Base-by-base conservation (phyloP, 805 yeast species). In the Starmera dryadoides region DNA sequence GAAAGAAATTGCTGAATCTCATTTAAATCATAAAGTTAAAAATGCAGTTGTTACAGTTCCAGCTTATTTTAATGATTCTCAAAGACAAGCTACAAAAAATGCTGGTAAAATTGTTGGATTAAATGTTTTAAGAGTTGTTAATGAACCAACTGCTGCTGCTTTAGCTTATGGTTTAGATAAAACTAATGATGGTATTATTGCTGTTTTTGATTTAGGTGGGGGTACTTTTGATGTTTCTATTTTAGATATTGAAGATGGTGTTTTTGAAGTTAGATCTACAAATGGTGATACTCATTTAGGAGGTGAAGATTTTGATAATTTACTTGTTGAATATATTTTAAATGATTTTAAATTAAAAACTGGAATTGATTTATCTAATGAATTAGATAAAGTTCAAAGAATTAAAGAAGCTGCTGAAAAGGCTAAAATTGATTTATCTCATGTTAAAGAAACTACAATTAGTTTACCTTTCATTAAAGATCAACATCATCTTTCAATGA, bases 61-160 rank as follows among this genome's bases (percentile, higher is more conserved):
- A 17, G 91, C 91, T 4, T 83, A 83, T 57, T 83, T 83, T 63
- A 81, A 83, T 58, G 91, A 83, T 58, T 70, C 83, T 14, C 93
- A 83, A 58, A 69, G 93, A 58, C 88, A 79, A 57, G 89, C 89
- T 4, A 83, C 93, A 9, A 81, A 82, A 53, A 74, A 73, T 53
- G 85, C 91, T 1, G 93, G 89, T 22, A 67, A 70, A 47, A 63
- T 81, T 45, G 81, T 84, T 6, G 89, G 89, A 8, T 59, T 83
- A 47, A 79, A 83, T 40, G 83, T 84, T 19, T 61, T 82, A 48
- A 66, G 93, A 56, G 87, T 83, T 28, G 71, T 83, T 17, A 83
- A 83, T 59, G 93, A 83, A 60, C 93, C 93, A 29, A 83, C 91
- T 15, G 91, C 91, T 10, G 91, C 93, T 19, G 91, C 91, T 12